Conservation (phyloP, 2,329 filamentous ascomycete genomes). For the Monosporascus cannonballus region DNA sequence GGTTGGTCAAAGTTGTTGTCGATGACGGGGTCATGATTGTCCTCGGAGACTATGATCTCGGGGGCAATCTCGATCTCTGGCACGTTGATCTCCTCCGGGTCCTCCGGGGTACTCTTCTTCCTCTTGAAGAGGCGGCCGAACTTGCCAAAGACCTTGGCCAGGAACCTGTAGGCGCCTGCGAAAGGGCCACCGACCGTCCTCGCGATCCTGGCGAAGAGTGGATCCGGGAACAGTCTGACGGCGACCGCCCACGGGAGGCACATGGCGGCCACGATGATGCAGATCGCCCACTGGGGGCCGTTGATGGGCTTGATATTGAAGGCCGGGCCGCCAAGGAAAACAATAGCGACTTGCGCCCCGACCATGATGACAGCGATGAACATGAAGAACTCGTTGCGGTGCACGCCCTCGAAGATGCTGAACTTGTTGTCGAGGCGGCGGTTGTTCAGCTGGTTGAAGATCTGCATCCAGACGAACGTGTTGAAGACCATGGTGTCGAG, state of each 20-base stretch:
- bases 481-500: conserved; percentile 62
- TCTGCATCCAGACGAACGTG: conserved; percentile 67
- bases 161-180: conserved; percentile 18
- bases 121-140: conserved; percentile 13
- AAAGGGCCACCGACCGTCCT: conserved; percentile 24
- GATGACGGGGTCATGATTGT: not conserved
- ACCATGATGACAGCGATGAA: conserved; percentile 52
- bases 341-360: conserved; percentile 49
- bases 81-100: not conserved
- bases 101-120: conserved; percentile 4
- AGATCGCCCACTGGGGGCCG: conserved; percentile 49
- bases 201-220: conserved; percentile 28
- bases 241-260: conserved; percentile 44
- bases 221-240: conserved; percentile 45
- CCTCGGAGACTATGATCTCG: conserved; percentile 18
- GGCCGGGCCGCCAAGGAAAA: conserved; percentile 50
- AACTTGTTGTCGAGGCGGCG: conserved; percentile 57
- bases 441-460: conserved; percentile 65
- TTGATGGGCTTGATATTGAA: conserved; percentile 45
- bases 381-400: conserved; percentile 52
- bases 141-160: conserved; percentile 12
- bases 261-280: conserved; percentile 39
- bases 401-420: conserved; percentile 54
- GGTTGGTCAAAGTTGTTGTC: not conserved
- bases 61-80: conserved; percentile 10